Percentiles rank a stretch among this genome's conserved stretches.
These are phyloP conservation scores for Balakata baccata DNA, from an alignment of 345 rosid species.

Conservation along the genomic window DNA sequence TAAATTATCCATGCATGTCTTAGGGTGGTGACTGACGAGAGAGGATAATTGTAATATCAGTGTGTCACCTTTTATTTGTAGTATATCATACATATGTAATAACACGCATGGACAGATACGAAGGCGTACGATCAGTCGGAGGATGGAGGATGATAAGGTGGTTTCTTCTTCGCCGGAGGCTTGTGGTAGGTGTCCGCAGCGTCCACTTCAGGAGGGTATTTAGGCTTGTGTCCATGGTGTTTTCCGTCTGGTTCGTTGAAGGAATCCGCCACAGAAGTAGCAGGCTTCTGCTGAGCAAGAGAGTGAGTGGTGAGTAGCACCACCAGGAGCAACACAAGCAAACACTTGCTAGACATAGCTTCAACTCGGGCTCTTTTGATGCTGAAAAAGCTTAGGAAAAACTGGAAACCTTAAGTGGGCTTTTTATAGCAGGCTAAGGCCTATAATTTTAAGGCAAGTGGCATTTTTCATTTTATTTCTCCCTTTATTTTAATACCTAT, in stretches of 20 bases:
- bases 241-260: neutral
- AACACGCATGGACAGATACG: neutral
- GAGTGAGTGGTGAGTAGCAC: constrained; percentile 6
- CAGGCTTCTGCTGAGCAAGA: constrained; percentile 10
- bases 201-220: neutral
- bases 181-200: neutral
- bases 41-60: no score
- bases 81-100: neutral
- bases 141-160: constrained; percentile 4
- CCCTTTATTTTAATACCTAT: no score
- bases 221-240: neutral
- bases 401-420: neutral
- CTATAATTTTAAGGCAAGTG: neutral
- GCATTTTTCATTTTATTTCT: no score
- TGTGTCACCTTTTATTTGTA: no score
- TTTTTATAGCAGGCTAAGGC: neutral
- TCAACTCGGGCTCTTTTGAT: neutral
- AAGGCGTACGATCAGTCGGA: neutral
- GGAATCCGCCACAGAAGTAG: neutral
- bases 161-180: neutral
- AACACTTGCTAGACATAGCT: neutral
- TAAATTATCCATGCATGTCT: no score
- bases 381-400: no score
- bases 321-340: constrained; percentile 5
- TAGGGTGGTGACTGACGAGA: no score